A percentile compares a stretch with the other conserved stretches of the same genome.
phyloP scores from a whole-genome alignment of 2,329 filamentous ascomycete genomes.

The Dactylellina parvicollis region DNA sequence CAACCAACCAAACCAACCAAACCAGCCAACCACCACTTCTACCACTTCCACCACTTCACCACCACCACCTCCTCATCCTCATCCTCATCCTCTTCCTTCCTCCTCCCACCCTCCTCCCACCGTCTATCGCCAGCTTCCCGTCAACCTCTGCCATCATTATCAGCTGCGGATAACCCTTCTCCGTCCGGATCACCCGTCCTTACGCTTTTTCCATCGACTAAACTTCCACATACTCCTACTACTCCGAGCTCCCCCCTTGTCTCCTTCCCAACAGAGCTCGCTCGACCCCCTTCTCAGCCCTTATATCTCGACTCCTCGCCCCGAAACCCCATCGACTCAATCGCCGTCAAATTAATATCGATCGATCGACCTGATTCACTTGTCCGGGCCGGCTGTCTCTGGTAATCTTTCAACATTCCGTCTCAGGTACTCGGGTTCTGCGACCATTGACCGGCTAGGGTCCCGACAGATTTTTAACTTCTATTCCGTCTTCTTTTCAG shows the following conservation, averaged over 20 bases:
- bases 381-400: not conserved
- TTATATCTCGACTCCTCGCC: slow-evolving; percentile 1
- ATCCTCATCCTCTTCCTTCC: not conserved
- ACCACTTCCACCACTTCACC: slow-evolving; percentile 6
- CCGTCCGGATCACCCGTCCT: not conserved
- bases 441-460: not conserved
- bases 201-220: not conserved
- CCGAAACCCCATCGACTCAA: not conserved
- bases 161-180: not conserved
- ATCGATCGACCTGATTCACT: not conserved
- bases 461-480: too few relatives aligned
- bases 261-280: slow-evolving; percentile 36
- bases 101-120: slow-evolving; percentile 7
- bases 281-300: not conserved
- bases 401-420: not conserved
- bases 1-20: not conserved
- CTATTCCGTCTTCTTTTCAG: too few relatives aligned
- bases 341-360: not conserved
- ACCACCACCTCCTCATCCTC: not conserved
- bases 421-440: not conserved
- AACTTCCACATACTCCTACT: not conserved
- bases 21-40: not conserved
- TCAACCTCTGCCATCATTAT: not conserved
- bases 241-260: slow-evolving; percentile 37
- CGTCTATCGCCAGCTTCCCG: too few relatives aligned